Base-by-base conservation (phyloP, 176 grass and related monocot genomes). In the Avena atlantica region DNA sequence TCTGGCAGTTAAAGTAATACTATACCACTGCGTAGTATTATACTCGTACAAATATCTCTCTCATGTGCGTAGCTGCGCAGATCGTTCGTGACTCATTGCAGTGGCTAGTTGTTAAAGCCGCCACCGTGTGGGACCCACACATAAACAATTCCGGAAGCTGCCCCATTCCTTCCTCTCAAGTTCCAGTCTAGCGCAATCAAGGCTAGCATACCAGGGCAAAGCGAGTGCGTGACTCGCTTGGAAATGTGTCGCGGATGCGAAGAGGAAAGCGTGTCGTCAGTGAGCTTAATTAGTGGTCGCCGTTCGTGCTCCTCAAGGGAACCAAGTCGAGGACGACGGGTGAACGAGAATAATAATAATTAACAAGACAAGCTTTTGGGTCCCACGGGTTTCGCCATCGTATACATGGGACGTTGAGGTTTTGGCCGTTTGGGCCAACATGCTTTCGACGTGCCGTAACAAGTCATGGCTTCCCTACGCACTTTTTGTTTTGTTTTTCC, bases 361-460 rank as follows among this genome's bases (percentile, higher is more conserved):
- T 10, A 48, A 48, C 45, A 76, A 40, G 70, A 7, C 0, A 13
- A 16, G 25, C 5, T 31, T 2, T 23, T 29, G 27, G 78, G 61
- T 0, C 36, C 34, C 78, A 48, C 68, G 13, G 10, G 13, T 4
- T 45, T 76, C 37, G 14, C 42, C 68, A 50, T 70, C 78, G 40
- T 2, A 16, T 49, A 72, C 83, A 49, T 51, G 71, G 42, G 67
- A 56, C 67, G 67, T 56, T 27, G 42, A 52, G 29, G 5, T 23
- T 56, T 65, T 21, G 53, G 42, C 9, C 56, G 48, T 56, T 57
- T 21, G 53, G 42, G 12, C 56, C 80, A 78, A 0, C 85, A 91
- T 76, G 85, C 76, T 74, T 87, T 84, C 37, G 89, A 84, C 81
- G 85, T 84, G 85, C 68, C 58, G 4, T 74, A 51, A 67, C 66